Evolutionary conservation across 108 stramenopile genomes (phyloP), one percentile per base, ranked within the genome.

Genomic region (Skeletonema marinoi): DNA sequence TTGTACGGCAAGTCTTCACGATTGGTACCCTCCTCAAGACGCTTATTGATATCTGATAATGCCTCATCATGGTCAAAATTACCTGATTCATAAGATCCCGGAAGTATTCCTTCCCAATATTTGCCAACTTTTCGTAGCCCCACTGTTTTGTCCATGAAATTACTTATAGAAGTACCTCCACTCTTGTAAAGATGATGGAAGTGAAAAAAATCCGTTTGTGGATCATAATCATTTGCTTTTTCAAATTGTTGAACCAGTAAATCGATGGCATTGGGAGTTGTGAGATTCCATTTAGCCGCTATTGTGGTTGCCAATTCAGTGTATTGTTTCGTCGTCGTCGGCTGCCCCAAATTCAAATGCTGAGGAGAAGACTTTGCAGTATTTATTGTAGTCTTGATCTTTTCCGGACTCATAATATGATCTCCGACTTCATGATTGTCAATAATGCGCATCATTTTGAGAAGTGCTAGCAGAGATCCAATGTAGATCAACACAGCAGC

Each of bases 181-280:
- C 59, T 61, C 60, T 81, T 81, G 74, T 81, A 81, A 14, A 81
- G 58, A 48, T 81, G 80, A 30, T 81, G 80, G 31, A 81, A 81
- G 44, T 81, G 80, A 51, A 81, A 65, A 35, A 81, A 81, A 59
- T 81, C 79, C 1, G 31, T 56, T 30, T 66, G 3, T 12, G 74
- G 70, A 32, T 69, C 41, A 51, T 73, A 81, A 50, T 81, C 74
- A 62, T 70, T 41, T 8, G 54, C 54, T 65, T 67, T 75, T 8
- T 71, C 41, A 62, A 81, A 75, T 81, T 81, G 80, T 1, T 25
- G 29, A 30, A 25, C 41, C 7, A 81, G 69, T 21, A 80, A 66
- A 3, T 14, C 16, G 31, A 61, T 16, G 33, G 73, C 68, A 31
- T 74, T 38, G 44, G 74, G 70, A 5, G 80, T 67, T 8, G 80